Conservation (phyloP, 352 stramenopile genomes). For the Phytophthora ramorum region DNA sequence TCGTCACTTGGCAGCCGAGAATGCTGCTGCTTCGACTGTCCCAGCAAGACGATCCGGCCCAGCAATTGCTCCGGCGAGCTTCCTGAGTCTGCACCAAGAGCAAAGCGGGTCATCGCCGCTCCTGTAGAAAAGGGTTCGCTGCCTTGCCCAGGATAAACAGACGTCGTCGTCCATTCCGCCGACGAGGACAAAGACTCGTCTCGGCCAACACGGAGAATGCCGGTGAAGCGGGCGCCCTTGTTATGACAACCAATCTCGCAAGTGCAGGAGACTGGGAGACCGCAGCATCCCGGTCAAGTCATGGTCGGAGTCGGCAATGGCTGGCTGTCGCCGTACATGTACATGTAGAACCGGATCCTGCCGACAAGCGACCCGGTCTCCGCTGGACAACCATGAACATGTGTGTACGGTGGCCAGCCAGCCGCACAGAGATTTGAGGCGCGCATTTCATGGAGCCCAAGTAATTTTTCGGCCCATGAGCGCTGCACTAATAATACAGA, state of each 20-base stretch:
- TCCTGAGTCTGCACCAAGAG: too few relatives aligned
- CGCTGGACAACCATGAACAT: too few relatives aligned
- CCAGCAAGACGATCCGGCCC: background rate
- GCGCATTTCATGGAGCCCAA: slow-evolving; percentile 13
- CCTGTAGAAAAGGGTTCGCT: background rate
- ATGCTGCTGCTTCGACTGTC: background rate
- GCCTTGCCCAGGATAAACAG: slow-evolving; percentile 26
- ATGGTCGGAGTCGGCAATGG: background rate
- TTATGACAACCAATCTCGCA: background rate
- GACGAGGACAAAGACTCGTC: slow-evolving; percentile 15
- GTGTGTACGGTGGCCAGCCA: slow-evolving; percentile 12
- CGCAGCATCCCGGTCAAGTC: slow-evolving; percentile 16
- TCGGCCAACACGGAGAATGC: background rate
- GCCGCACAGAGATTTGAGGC: slow-evolving; percentile 20
- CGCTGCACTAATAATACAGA: too few relatives aligned
- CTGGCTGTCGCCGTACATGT: too few relatives aligned
- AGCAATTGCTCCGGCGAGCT: background rate
- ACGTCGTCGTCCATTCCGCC: slow-evolving; percentile 24
- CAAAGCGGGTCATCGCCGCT: too few relatives aligned
- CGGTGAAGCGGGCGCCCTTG: background rate
- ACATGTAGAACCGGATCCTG: background rate
- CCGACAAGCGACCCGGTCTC: background rate
- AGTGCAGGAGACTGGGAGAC: background rate
- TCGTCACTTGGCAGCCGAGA: background rate
- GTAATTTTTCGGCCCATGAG: slow-evolving; percentile 11